Conservation (phyloP, 2,329 filamentous ascomycete species). For the Chrysosporium keratinophilum region DNA sequence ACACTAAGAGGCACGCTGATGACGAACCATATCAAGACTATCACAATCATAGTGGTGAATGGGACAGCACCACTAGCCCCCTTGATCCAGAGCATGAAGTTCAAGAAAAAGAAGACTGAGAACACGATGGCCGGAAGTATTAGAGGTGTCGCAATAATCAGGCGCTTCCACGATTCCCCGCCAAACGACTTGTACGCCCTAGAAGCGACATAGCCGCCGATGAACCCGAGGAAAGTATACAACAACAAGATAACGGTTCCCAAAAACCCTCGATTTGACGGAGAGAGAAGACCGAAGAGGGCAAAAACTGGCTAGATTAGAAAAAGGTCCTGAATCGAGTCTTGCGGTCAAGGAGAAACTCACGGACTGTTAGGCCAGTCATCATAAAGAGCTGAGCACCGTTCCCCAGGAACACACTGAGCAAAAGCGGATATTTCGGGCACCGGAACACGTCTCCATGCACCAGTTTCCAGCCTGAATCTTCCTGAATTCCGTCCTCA, state of each 20-base stretch:
- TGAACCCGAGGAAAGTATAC: slow-evolving; percentile 84
- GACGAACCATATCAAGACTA: slow-evolving; percentile 90
- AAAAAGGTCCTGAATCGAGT: slow-evolving; percentile 8
- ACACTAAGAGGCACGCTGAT: slow-evolving; percentile 89
- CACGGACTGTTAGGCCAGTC: slow-evolving; percentile 79
- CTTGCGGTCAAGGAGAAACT: slow-evolving; percentile 17
- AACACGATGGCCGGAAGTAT: slow-evolving; percentile 84
- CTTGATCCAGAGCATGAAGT: slow-evolving; percentile 93
- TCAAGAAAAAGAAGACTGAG: slow-evolving; percentile 77
- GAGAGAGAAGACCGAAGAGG: slow-evolving; percentile 85
- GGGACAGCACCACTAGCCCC: slow-evolving; percentile 87
- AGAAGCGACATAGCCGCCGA: slow-evolving; percentile 82
- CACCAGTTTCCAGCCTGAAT: slow-evolving; percentile 96
- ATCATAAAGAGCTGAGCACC: slow-evolving; percentile 96
- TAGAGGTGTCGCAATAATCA: slow-evolving; percentile 77
- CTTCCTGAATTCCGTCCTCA: slow-evolving; percentile 91
- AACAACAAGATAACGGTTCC: slow-evolving; percentile 88
- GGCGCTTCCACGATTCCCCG: slow-evolving; percentile 88
- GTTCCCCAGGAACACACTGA: slow-evolving; percentile 83
- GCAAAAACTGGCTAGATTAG: slow-evolving; percentile 53
- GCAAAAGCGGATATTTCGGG: slow-evolving; percentile 68
- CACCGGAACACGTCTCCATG: slow-evolving; percentile 95
- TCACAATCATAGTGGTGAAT: slow-evolving; percentile 90
- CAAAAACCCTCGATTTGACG: slow-evolving; percentile 86
- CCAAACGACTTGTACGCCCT: slow-evolving; percentile 90